These are phyloP conservation scores for Thuidium tamariscinum DNA, from an alignment of 225 moss, liverwort and hornwort genomes.

Conservation along the genomic window DNA sequence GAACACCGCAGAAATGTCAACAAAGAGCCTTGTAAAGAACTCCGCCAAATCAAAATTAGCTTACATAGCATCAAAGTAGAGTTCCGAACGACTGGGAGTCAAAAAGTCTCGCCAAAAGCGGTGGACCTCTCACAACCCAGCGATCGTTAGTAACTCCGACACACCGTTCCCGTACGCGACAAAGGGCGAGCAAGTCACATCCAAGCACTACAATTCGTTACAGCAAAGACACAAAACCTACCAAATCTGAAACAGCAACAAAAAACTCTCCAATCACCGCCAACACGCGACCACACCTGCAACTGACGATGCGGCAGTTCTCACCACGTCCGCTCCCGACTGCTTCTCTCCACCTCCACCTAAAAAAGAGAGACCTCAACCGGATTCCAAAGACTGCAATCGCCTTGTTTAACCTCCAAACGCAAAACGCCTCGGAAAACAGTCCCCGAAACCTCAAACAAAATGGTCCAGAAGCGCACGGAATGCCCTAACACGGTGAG, in stretches of 20 bases:
- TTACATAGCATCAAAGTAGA: not conserved
- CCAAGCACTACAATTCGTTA: not conserved
- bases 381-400: not conserved
- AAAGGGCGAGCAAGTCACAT: not conserved
- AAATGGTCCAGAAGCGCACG: not conserved
- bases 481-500: not conserved
- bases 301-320: not conserved
- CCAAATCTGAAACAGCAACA: not conserved
- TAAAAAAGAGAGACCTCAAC: not conserved
- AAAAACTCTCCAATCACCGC: constrained; percentile 9
- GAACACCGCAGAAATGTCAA: not conserved
- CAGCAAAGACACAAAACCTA: constrained; percentile 3
- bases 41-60: not conserved
- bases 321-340: not conserved
- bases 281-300: not conserved
- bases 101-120: not conserved
- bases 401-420: not conserved
- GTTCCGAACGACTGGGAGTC: not conserved
- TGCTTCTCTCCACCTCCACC: constrained; percentile 2
- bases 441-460: not conserved
- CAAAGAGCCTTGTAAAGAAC: not conserved
- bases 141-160: not conserved
- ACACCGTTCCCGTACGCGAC: not conserved
- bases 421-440: not conserved
- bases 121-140: not conserved